phyloP scores from a whole-genome alignment of 2,329 filamentous ascomycete genomes.

The Apiospora hydei region DNA sequence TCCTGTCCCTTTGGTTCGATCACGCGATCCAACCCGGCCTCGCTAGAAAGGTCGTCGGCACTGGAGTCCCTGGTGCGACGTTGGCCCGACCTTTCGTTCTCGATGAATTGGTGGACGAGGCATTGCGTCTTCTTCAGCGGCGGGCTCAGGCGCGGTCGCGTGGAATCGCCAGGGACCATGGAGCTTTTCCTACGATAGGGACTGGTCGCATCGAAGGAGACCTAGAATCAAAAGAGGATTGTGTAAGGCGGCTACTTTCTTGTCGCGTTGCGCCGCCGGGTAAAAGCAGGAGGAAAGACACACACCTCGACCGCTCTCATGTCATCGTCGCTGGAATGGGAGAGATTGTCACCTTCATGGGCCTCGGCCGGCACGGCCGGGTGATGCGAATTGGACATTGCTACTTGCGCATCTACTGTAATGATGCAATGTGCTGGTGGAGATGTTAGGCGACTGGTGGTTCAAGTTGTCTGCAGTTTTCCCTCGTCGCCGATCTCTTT shows the following conservation, averaged over 20 bases:
- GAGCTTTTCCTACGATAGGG: conserved; percentile 72
- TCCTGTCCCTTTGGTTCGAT: conserved; percentile 46
- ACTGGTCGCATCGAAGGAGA: conserved; percentile 68
- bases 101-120: conserved; percentile 70
- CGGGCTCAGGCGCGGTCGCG: conserved; percentile 45
- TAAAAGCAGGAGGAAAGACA: conserved; percentile 26
- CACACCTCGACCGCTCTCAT: conserved; percentile 59
- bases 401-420: neutral
- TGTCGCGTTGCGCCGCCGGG: neutral
- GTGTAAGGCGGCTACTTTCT: conserved; percentile 9
- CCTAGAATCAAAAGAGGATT: conserved; percentile 46
- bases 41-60: conserved; percentile 36
- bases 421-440: neutral
- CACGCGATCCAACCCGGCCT: conserved; percentile 39
- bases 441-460: neutral
- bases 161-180: conserved; percentile 60
- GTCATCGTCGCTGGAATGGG: conserved; percentile 60
- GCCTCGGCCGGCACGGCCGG: neutral
- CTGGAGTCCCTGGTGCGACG: conserved; percentile 20
- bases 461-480: neutral
- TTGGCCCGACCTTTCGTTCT: conserved; percentile 56
- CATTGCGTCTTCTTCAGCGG: conserved; percentile 60
- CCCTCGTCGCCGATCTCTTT: neutral
- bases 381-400: conserved; percentile 14
- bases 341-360: conserved; percentile 46